Evolutionary conservation across 306 rosid genomes (phyloP).

Genomic region (Dalbergia cultrata): DNA sequence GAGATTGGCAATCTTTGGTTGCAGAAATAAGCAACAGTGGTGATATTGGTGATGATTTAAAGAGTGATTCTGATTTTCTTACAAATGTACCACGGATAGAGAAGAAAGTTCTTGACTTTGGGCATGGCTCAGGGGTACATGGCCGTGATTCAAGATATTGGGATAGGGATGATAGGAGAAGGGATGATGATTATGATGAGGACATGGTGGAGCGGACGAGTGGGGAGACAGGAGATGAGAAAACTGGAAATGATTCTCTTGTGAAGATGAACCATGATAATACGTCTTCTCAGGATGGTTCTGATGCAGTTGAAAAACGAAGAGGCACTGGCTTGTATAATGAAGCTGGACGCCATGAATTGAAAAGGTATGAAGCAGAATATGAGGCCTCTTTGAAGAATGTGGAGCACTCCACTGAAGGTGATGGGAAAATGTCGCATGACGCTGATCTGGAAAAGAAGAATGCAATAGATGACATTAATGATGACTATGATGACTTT

Average conservation of each 20-base stretch:
- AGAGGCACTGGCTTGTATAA: constrained; percentile 82
- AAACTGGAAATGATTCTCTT: constrained; percentile 44
- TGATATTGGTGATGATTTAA: constrained; percentile 65
- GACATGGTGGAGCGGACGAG: constrained; percentile 59
- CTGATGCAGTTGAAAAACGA: constrained; percentile 50
- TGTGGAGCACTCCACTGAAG: constrained; percentile 40
- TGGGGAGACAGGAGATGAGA: constrained; percentile 47
- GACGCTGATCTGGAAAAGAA: constrained; percentile 54
- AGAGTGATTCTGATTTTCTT: constrained; percentile 81
- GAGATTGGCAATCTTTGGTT: constrained; percentile 41
- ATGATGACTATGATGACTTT: constrained; percentile 90
- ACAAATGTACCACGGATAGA: constrained; percentile 81
- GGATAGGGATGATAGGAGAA: constrained; percentile 97
- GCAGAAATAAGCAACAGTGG: constrained; percentile 60
- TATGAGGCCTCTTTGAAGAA: constrained; percentile 88
- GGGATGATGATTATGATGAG: constrained; percentile 89
- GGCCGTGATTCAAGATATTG: constrained; percentile 96
- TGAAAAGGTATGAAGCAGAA: constrained; percentile 86
- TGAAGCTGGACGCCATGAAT: constrained; percentile 95
- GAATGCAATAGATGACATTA: constrained; percentile 56
- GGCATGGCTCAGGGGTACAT: constrained; percentile 72
- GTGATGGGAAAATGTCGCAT: constrained; percentile 46
- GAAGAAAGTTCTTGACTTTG: constrained; percentile 77
- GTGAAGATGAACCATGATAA: constrained; percentile 45
- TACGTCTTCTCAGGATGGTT: constrained; percentile 55